Percentiles rank a stretch among this genome's conserved stretches.
These are phyloP conservation scores for Colletotrichum costaricense DNA, from an alignment of 2,329 filamentous ascomycete species.

Conservation along the genomic window DNA sequence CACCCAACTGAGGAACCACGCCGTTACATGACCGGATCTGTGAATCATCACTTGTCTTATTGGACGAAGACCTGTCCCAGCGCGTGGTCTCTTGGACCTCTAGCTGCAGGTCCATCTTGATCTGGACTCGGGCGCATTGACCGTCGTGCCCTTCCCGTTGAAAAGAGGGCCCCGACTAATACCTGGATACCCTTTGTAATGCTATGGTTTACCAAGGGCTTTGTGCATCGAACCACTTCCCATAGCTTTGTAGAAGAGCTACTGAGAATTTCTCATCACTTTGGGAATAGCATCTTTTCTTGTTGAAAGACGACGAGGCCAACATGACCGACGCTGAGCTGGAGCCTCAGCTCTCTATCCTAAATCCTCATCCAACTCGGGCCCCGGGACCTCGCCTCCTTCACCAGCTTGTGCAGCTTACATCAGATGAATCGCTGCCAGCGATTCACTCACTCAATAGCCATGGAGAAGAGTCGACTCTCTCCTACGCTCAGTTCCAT, in stretches of 20 bases:
- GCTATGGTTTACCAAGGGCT: not conserved
- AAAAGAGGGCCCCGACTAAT: conserved; percentile 34
- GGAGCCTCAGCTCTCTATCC: conserved; percentile 50
- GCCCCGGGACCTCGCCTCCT: conserved; percentile 58
- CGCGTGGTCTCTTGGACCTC: conserved; percentile 27
- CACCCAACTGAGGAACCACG: conserved; percentile 21
- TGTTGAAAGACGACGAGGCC: not conserved
- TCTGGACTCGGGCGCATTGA: conserved; percentile 23
- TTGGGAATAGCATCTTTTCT: not conserved
- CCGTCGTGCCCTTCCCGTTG: conserved; percentile 20
- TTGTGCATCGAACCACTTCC: conserved; percentile 6
- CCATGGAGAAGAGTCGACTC: conserved; percentile 54
- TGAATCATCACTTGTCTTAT: conserved; percentile 36
- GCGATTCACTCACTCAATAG: conserved; percentile 71
- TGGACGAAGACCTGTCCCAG: conserved; percentile 11
- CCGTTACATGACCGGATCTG: conserved; percentile 34
- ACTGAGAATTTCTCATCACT: not conserved
- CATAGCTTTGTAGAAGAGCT: not conserved
- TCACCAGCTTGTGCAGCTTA: conserved; percentile 68
- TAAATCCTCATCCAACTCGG: conserved; percentile 55
- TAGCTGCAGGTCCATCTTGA: conserved; percentile 31
- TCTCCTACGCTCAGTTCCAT: conserved; percentile 75
- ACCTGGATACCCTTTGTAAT: conserved; percentile 17
- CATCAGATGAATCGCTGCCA: conserved; percentile 45
- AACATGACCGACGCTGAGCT: conserved; percentile 20